Evolutionary conservation across 176 grass and related monocot species (phyloP), one percentile per base, ranked within the genome.

Genomic region (Areca catechu): DNA sequence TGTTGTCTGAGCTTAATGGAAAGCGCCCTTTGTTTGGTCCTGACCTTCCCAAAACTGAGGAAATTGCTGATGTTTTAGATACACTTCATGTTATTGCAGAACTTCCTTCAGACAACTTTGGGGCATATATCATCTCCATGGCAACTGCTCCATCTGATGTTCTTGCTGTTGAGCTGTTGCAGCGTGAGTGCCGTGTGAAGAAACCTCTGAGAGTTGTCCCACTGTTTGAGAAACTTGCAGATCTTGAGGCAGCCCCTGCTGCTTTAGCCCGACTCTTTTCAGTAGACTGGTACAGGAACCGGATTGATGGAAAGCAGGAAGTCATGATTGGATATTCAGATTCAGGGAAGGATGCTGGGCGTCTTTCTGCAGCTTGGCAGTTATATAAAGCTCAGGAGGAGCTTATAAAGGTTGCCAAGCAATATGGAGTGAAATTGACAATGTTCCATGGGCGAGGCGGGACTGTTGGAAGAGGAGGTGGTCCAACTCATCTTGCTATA

Each of bases 291-390:
- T 95, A 95, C 67, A 95, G 63, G 71, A 86, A 82, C 57, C 83
- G 91, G 64, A 96, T 90, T 62, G 67, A 73, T 27, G 91, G 86
- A 48, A 96, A 90, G 30, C 91, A 96, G 22, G 91, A 96, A 76
- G 91, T 96, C 48, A 96, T 96, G 91, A 95, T 95, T 20, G 91
- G 86, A 18, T 90, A 95, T 78, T 95, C 91, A 19, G 91, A 95
- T 76, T 95, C 91, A 61, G 91, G 86, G 48, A 95, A 95, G 68
- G 91, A 96, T 84, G 91, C 86, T 53, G 86, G 91, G 29, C 82
- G 83, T 60, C 79, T 95, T 55, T 88, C 92, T 68, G 91, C 91
- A 58, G 80, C 83, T 28, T 96, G 91, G 86, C 80, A 96, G 68
- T 56, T 96, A 60, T 96, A 90, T 76, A 96, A 90, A 77, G 74